Conservation (phyloP, 2,329 filamentous ascomycete species). For the Aspergillus pseudonomiae region DNA sequence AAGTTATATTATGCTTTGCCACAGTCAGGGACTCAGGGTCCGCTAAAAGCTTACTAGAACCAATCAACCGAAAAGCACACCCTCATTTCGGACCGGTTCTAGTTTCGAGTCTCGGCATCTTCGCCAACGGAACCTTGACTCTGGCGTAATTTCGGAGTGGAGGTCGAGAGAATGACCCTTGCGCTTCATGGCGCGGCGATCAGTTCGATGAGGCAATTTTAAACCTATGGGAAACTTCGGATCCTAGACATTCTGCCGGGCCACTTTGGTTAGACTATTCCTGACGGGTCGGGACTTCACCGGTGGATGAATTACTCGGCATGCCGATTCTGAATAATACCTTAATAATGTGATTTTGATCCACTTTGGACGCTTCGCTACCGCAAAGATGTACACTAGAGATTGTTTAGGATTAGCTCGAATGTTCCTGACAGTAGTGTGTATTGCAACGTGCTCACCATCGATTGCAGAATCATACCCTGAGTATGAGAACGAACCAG, state of each 20-base stretch:
- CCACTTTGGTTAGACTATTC: background rate
- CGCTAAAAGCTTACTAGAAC: background rate
- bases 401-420: background rate
- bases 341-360: background rate
- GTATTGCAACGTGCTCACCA: background rate
- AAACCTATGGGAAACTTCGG: background rate
- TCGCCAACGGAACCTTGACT: background rate
- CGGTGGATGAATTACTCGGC: background rate
- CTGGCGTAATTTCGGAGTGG: conserved; percentile 3
- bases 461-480: background rate
- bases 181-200: background rate
- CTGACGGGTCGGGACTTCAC: background rate
- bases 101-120: background rate
- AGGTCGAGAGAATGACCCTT: background rate
- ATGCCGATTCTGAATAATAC: conserved; percentile 4
- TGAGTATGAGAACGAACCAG: background rate
- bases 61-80: background rate
- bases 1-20: background rate
- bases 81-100: background rate
- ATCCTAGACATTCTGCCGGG: conserved; percentile 1
- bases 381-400: background rate
- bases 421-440: conserved; percentile 2
- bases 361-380: background rate
- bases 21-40: background rate
- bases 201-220: background rate